Evolutionary conservation across 352 stramenopile species (phyloP).

Genomic region (Globisporangium megalacanthum): DNA sequence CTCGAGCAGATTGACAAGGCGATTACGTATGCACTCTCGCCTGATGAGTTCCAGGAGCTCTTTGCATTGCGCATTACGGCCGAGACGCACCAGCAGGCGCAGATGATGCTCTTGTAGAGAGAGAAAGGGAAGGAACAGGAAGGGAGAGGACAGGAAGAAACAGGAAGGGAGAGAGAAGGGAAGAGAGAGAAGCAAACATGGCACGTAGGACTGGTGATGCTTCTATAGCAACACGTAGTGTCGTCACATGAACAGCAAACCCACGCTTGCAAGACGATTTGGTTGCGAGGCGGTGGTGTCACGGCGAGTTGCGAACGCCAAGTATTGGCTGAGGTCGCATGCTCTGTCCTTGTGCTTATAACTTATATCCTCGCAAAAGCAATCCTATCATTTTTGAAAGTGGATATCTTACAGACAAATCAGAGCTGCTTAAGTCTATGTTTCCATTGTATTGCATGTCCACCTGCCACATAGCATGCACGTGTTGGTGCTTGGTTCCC

Average conservation of each 20-base stretch:
- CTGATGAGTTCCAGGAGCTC: conserved; percentile 72
- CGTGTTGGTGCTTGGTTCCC: background rate
- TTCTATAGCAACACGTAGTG: no score
- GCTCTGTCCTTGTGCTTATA: no score
- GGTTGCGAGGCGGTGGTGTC: background rate
- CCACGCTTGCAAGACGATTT: background rate
- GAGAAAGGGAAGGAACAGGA: no score
- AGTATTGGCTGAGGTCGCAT: background rate
- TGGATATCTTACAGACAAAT: background rate
- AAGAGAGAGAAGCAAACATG: no score
- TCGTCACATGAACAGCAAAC: no score
- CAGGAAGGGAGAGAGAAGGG: background rate
- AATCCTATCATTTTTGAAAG: background rate
- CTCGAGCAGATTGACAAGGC: conserved; percentile 81
- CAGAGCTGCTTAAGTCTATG: no score
- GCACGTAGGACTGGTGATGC: no score
- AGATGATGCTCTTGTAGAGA: conserved; percentile 50
- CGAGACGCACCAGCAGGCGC: conserved; percentile 68
- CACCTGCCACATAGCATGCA: background rate
- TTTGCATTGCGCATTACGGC: conserved; percentile 75
- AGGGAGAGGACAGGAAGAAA: no score
- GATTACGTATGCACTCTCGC: conserved; percentile 64
- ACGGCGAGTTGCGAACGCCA: no score
- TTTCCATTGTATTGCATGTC: no score
- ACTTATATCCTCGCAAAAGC: background rate